Base-by-base conservation (phyloP, 139 green algal species). In the Tetradesmus obliquus region DNA sequence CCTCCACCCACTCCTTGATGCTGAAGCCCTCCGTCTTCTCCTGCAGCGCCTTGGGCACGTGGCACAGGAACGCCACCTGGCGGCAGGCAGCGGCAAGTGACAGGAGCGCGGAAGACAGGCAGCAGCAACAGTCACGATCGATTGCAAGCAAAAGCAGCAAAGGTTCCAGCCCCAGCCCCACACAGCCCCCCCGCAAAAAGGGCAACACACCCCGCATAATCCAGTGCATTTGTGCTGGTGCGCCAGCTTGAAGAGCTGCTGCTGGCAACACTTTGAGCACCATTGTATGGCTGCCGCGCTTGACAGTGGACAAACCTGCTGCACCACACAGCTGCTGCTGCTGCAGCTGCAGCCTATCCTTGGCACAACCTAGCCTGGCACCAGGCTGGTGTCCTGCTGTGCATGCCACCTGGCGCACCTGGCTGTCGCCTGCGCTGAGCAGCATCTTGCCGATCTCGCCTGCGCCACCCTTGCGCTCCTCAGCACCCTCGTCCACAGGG, bases 381-480 rank as follows among this genome's bases (percentile, higher is more conserved):
- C 2, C 69, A n/a, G 10, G 5, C 5, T 79, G 69, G 5, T 12
- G 69, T 22, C 2, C 72, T 3, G 15, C 72, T 80, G 74, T n/a
- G 53, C 4, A 22, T 82, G 74, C n/a, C 2, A 22, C 22, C 19
- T 9, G 0, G 5, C 74, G 1, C 57, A 91, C 88, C 88, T 84
- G n/a, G 13, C 95, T 94, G 80, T 97, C 94, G 51, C 96, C 96
- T 53, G 96, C 96, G 51, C 94, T 97, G 58, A 97, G 91, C 86
- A 97, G 95, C 92, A 95, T 92, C 94, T 97, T 97, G 89, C 93
- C 93, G 1, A 97, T 85, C 45, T 94, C 88, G 32, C 93, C 93
- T 69, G 95, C 95, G 58, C 96, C 96, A 79, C 96, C 96, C 95
- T 98, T 98, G 92, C 96, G 94, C 95, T 98, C 96, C 94, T 98